phyloP scores from a whole-genome alignment of 768 basidiomycete species.

The Agaricus subrufescens region DNA sequence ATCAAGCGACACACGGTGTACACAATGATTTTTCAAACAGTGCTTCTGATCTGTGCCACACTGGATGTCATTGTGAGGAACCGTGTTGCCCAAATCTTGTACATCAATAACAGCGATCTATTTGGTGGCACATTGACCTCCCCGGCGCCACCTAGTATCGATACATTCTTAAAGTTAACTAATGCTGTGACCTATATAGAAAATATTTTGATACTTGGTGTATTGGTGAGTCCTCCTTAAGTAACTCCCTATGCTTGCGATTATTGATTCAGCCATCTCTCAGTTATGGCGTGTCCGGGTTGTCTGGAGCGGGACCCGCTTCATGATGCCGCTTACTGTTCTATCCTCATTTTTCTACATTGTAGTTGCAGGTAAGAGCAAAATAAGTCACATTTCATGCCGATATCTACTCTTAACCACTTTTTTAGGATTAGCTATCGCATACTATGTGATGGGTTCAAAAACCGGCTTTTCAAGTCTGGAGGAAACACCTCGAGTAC shows the following conservation, averaged over 20 bases:
- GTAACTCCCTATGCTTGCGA: no score
- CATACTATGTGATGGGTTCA: no score
- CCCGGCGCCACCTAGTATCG: background rate
- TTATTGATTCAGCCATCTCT: no score
- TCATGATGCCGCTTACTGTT: background rate
- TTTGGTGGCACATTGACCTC: background rate
- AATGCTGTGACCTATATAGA: background rate
- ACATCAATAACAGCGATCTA: background rate
- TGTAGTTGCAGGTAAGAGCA: background rate
- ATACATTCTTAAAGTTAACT: background rate
- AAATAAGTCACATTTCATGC: no score
- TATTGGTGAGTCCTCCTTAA: background rate
- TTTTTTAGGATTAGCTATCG: no score
- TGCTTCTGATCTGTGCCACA: background rate
- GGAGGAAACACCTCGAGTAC: background rate
- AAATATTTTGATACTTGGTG: background rate
- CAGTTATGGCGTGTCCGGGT: background rate
- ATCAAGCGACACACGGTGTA: background rate
- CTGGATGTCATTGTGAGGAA: background rate
- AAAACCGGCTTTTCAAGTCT: no score
- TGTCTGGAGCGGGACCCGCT: background rate
- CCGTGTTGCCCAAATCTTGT: background rate
- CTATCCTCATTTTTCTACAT: background rate
- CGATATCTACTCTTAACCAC: no score
- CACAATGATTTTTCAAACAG: background rate